Evolutionary conservation across 2,329 filamentous ascomycete genomes (phyloP).

Genomic region (Trichoderma brevicompactum): DNA sequence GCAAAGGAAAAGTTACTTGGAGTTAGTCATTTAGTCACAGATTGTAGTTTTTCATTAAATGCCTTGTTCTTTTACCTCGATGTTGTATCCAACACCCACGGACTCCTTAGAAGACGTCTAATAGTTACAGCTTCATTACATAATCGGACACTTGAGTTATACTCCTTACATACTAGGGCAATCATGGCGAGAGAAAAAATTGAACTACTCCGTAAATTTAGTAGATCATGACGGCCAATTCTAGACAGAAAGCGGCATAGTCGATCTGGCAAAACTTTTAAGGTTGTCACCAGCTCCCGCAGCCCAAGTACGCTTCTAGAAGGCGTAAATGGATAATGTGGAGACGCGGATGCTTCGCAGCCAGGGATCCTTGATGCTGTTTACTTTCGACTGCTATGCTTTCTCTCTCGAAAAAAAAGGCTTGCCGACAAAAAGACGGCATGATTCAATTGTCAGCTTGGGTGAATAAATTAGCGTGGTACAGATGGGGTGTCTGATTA

Average conservation of each 20-base stretch:
- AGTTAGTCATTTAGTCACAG: too few species aligned
- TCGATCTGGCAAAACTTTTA: background rate
- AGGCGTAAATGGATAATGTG: background rate
- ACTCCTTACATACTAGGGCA: background rate
- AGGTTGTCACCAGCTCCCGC: background rate
- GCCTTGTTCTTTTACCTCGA: too few species aligned
- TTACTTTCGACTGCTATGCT: too few species aligned
- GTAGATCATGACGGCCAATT: background rate
- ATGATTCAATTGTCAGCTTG: background rate
- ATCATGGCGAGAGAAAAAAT: background rate
- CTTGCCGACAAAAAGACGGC: too few species aligned
- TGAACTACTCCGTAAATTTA: too few species aligned
- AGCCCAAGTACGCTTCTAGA: conserved; percentile 5
- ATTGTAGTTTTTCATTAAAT: background rate
- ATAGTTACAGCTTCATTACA: background rate
- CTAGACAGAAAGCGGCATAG: conserved; percentile 19
- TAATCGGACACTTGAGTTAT: background rate
- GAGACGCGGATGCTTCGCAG: background rate
- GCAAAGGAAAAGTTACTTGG: too few species aligned
- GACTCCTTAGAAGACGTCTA: background rate
- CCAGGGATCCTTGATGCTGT: too few species aligned
- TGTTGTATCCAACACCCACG: too few species aligned
- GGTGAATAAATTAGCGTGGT: background rate
- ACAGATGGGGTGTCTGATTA: background rate
- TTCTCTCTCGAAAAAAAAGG: too few species aligned